Percentiles rank a stretch among this genome's conserved stretches.
These are phyloP conservation scores for Neurospora sp. DNA, from an alignment of 495 filamentous ascomycete genomes.

Conservation along the genomic window DNA sequence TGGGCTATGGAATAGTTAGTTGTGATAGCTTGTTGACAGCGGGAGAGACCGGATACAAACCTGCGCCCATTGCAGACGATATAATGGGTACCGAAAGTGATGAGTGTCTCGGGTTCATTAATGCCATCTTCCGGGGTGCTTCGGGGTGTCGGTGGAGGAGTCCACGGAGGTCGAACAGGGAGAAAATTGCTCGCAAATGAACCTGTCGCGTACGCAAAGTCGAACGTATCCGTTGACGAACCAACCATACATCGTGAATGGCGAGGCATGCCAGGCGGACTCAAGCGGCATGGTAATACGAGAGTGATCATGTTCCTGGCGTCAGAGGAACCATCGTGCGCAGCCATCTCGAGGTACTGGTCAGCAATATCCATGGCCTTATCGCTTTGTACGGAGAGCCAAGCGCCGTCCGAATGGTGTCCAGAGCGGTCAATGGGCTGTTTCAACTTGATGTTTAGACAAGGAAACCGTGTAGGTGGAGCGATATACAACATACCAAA, in stretches of 20 bases:
- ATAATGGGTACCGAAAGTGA: not conserved
- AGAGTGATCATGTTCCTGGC: not conserved
- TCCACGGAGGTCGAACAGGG: slow-evolving; percentile 6
- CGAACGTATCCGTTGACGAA: not conserved
- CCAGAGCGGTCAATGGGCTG: not conserved
- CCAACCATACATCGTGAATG: not conserved
- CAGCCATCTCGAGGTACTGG: not conserved
- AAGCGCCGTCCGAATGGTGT: not conserved
- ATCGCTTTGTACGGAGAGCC: not conserved
- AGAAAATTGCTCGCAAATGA: not conserved
- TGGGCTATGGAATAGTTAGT: slow-evolving; percentile 8
- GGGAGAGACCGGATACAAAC: slow-evolving; percentile 5
- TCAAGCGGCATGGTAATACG: not conserved
- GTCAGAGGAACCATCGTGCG: not conserved
- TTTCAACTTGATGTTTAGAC: not conserved
- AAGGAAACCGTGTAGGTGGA: not conserved
- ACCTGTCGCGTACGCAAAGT: not conserved
- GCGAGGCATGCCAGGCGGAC: not conserved
- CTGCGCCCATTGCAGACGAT: slow-evolving; percentile 10
- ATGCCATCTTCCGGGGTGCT: not conserved
- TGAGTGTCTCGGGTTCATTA: not conserved
- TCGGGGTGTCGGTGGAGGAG: slow-evolving; percentile 11
- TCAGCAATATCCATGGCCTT: not conserved
- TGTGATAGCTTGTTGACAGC: not conserved
- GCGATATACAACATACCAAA: slow-evolving; percentile 15